Percentiles rank a stretch among this genome's conserved stretches.
Conservation (phyloP, 1,284 basidiomycete genomes). For the Papiliotrema laurentii region DNA sequence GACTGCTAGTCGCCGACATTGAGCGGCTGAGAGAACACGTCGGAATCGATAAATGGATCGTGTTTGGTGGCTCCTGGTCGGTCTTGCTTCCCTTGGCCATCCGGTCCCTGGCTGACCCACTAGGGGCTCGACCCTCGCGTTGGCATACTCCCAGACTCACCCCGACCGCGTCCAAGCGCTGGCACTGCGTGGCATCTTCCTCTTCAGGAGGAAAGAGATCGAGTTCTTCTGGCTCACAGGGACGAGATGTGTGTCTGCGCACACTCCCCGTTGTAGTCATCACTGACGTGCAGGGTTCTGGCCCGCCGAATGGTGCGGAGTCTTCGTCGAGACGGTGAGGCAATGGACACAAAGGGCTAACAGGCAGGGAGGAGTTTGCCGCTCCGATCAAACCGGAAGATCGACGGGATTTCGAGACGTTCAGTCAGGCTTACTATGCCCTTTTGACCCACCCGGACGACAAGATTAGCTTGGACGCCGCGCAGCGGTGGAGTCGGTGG, state of each 20-base stretch:
- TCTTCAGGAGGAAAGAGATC: slow-evolving; percentile 76
- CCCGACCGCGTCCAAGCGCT: slow-evolving; percentile 75
- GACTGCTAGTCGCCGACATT: slow-evolving; percentile 75
- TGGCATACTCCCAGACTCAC: slow-evolving; percentile 82
- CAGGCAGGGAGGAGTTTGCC: slow-evolving; percentile 71
- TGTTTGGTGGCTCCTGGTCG: slow-evolving; percentile 89
- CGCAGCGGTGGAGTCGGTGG: slow-evolving; percentile 72
- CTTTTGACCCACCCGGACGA: slow-evolving; percentile 74
- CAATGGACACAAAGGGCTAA: background rate
- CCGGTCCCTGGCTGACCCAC: slow-evolving; percentile 5
- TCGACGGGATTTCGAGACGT: slow-evolving; percentile 49
- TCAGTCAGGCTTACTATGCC: slow-evolving; percentile 70
- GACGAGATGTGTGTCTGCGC: slow-evolving; percentile 40
- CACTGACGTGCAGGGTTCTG: slow-evolving; percentile 54
- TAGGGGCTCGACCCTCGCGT: slow-evolving; percentile 82
- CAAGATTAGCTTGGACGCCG: slow-evolving; percentile 58
- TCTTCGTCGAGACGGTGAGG: background rate
- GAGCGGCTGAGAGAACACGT: slow-evolving; percentile 74
- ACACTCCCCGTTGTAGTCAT: no score
- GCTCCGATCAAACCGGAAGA: slow-evolving; percentile 55
- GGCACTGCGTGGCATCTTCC: slow-evolving; percentile 87
- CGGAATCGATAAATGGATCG: slow-evolving; percentile 76
- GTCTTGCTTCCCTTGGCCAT: slow-evolving; percentile 10
- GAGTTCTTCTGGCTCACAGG: slow-evolving; percentile 82
- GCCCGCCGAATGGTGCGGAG: slow-evolving; percentile 72